Percentiles rank a stretch among this genome's conserved stretches.
Conservation (phyloP, 257 asterid genomes). For the Penstemon eatonii region DNA sequence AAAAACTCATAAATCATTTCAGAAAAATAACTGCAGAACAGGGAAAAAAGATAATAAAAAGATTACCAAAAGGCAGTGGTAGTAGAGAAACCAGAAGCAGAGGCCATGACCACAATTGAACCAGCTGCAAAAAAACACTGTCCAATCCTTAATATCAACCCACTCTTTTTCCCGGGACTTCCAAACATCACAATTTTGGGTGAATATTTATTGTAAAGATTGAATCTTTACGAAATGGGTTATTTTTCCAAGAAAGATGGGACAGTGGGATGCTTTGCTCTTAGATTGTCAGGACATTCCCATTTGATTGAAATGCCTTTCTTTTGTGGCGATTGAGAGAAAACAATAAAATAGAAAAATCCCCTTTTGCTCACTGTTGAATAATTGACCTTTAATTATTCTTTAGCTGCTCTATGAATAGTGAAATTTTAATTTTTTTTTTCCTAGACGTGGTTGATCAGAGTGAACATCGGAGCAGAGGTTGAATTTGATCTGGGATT, state of each 20-base stretch:
- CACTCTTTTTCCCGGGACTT: constrained; percentile 83
- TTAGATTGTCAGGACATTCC: constrained; percentile 40
- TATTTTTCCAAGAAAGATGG: constrained; percentile 26
- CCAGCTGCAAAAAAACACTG: constrained; percentile 60
- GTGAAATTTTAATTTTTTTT: not conserved
- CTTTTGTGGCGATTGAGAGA: not conserved
- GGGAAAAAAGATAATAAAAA: too few relatives aligned
- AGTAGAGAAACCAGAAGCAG: constrained; percentile 80
- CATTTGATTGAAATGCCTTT: constrained; percentile 18
- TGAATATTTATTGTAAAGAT: constrained; percentile 31
- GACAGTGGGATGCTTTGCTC: constrained; percentile 24
- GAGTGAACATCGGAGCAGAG: constrained; percentile 25
- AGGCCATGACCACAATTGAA: constrained; percentile 74
- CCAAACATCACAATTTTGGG: constrained; percentile 48
- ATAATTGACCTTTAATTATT: constrained; percentile 21
- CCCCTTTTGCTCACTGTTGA: constrained; percentile 22
- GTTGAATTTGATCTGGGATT: constrained; percentile 33
- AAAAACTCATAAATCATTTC: not conserved
- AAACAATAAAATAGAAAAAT: constrained; percentile 18
- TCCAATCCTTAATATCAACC: constrained; percentile 61
- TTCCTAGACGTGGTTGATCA: constrained; percentile 1
- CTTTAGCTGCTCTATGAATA: constrained; percentile 4
- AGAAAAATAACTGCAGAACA: not conserved
- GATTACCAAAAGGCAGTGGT: constrained; percentile 83
- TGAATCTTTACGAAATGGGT: constrained; percentile 43